Conservation (phyloP, 495 filamentous ascomycete species). For the Hypoxylon perforatum region DNA sequence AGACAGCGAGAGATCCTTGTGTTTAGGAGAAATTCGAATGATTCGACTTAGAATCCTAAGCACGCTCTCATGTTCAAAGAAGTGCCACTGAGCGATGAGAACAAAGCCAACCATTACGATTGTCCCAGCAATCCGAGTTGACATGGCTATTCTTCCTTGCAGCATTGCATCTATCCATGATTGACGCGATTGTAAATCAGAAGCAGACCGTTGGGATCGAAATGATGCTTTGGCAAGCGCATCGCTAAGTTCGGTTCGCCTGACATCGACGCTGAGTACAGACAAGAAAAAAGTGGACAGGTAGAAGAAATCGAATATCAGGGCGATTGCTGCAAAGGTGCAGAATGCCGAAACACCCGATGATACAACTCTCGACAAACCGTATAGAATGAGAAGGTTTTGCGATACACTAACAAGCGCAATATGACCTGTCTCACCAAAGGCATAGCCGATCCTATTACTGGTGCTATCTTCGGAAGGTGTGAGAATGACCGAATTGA, state of each 20-base stretch:
- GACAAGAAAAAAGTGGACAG: slow-evolving; percentile 78
- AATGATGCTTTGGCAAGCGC: slow-evolving; percentile 57
- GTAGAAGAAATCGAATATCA: slow-evolving; percentile 76
- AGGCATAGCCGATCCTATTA: slow-evolving; percentile 70
- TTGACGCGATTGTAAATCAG: slow-evolving; percentile 41
- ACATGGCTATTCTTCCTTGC: slow-evolving; percentile 62
- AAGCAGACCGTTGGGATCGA: slow-evolving; percentile 43
- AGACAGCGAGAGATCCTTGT: slow-evolving; percentile 49
- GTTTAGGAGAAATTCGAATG: slow-evolving; percentile 41
- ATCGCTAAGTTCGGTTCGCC: slow-evolving; percentile 70
- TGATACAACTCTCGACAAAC: slow-evolving; percentile 67
- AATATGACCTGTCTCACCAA: slow-evolving; percentile 74
- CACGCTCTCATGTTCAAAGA: slow-evolving; percentile 66
- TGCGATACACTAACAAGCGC: slow-evolving; percentile 68
- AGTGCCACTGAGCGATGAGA: slow-evolving; percentile 72
- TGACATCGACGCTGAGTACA: slow-evolving; percentile 78
- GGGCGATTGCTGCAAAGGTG: slow-evolving; percentile 73
- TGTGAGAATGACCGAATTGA: slow-evolving; percentile 74
- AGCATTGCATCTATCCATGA: slow-evolving; percentile 63
- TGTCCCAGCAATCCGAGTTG: slow-evolving; percentile 69
- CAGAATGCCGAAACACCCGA: slow-evolving; percentile 75
- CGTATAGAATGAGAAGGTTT: slow-evolving; percentile 67
- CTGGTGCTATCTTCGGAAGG: slow-evolving; percentile 69
- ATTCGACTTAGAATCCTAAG: slow-evolving; percentile 55
- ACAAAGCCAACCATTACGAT: slow-evolving; percentile 71